These are phyloP conservation scores for Talaromyces sp. DNA, from an alignment of 2,329 filamentous ascomycete species.

Conservation along the genomic window DNA sequence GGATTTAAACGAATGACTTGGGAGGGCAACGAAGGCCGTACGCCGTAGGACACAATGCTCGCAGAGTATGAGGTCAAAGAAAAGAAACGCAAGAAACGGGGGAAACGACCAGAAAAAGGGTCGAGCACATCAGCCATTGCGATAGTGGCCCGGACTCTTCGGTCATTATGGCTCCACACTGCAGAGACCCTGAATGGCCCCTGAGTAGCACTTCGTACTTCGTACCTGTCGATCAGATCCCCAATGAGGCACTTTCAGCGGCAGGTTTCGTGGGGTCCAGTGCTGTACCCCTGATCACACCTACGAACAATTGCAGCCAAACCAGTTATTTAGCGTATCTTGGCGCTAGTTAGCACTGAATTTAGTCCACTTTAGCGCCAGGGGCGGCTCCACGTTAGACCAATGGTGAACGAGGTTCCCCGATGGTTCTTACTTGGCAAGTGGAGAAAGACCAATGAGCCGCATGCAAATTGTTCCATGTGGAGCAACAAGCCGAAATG, in stretches of 20 bases:
- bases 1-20: conserved; percentile 23
- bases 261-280: background rate
- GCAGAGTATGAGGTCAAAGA: conserved; percentile 23
- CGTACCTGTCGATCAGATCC: background rate
- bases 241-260: conserved; percentile 1
- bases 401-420: conserved; percentile 16
- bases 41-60: conserved; percentile 27
- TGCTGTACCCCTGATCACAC: conserved; percentile 16
- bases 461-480: conserved; percentile 7
- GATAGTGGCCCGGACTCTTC: background rate
- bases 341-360: background rate
- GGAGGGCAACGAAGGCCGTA: conserved; percentile 27
- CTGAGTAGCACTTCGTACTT: background rate
- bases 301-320: background rate
- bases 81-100: conserved; percentile 13
- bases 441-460: conserved; percentile 19
- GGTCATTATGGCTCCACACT: background rate
- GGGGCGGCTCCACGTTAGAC: conserved; percentile 14
- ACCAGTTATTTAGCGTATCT: background rate
- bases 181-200: conserved; percentile 15
- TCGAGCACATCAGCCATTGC: background rate
- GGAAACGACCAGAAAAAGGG: conserved; percentile 19
- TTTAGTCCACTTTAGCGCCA: conserved; percentile 21
- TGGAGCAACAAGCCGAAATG: conserved; percentile 2
- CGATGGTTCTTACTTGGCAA: conserved; percentile 27